Conservation (phyloP, 2,329 filamentous ascomycete species). For the Alternaria atra region DNA sequence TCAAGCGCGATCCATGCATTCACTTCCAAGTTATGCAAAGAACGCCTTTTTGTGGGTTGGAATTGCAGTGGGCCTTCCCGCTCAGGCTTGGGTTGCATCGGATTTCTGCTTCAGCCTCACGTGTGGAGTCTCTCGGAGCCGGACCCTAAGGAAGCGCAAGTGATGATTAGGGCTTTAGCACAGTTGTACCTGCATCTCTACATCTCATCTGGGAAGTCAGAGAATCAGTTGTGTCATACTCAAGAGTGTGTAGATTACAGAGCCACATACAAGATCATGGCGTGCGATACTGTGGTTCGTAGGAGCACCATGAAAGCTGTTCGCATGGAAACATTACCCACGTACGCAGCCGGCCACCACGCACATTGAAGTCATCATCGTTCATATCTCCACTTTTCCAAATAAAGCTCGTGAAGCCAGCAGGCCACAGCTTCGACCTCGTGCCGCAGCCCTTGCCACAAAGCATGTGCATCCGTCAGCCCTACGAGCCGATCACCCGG, state of each 20-base stretch:
- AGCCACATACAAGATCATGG: neutral
- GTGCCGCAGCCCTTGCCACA: neutral
- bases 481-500: conserved; percentile 6
- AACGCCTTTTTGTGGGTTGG: conserved; percentile 2
- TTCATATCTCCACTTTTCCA: neutral
- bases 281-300: neutral
- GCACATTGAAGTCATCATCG: neutral
- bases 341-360: no score
- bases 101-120: conserved; percentile 1
- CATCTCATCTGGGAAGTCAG: neutral
- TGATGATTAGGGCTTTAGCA: neutral
- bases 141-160: neutral
- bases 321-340: neutral
- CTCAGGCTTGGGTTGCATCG: neutral
- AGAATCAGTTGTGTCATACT: neutral
- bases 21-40: conserved; percentile 3
- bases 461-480: conserved; percentile 5
- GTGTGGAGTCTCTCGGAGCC: neutral
- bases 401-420: neutral
- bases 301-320: neutral
- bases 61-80: neutral
- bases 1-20: conserved; percentile 13
- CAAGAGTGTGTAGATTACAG: no score
- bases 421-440: neutral
- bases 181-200: neutral